Conservation (phyloP, 2,329 filamentous ascomycete species). For the Neofusicoccum parvum region DNA sequence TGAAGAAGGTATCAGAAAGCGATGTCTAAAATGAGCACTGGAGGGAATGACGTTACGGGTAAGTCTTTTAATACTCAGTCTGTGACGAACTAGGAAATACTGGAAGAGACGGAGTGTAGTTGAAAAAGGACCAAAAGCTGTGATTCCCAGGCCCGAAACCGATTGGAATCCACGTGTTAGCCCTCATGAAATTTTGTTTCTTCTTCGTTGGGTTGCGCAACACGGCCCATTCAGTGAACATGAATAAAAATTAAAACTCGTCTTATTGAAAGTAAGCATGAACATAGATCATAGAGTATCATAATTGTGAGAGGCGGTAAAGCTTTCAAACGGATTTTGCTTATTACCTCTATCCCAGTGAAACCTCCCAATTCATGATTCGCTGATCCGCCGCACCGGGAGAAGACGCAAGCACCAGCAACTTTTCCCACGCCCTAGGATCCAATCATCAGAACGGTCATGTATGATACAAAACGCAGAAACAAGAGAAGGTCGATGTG, state of each 20-base stretch:
- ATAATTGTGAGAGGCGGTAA: conserved; percentile 5
- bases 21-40: too few relatives aligned
- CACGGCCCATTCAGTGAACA: not conserved
- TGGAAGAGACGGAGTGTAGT: too few relatives aligned
- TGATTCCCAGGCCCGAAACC: too few relatives aligned
- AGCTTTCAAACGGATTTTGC: conserved; percentile 12
- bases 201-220: too few relatives aligned
- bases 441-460: conserved; percentile 18
- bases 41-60: too few relatives aligned
- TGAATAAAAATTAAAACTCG: not conserved
- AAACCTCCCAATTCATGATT: conserved; percentile 11
- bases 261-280: not conserved
- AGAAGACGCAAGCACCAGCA: conserved; percentile 11
- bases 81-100: too few relatives aligned
- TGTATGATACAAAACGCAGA: conserved; percentile 21
- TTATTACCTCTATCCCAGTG: conserved; percentile 18
- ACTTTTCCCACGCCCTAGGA: conserved; percentile 13
- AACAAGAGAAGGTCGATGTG: not conserved
- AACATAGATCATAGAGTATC: conserved; percentile 9
- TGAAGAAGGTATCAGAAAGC: not conserved
- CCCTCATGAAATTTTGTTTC: too few relatives aligned
- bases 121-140: too few relatives aligned
- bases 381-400: conserved; percentile 8
- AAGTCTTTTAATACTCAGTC: too few relatives aligned
- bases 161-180: too few relatives aligned